These are phyloP conservation scores for Haemoproteus tartakovskyi DNA, from an alignment of 169 alveolate genomes.

Conservation along the genomic window DNA sequence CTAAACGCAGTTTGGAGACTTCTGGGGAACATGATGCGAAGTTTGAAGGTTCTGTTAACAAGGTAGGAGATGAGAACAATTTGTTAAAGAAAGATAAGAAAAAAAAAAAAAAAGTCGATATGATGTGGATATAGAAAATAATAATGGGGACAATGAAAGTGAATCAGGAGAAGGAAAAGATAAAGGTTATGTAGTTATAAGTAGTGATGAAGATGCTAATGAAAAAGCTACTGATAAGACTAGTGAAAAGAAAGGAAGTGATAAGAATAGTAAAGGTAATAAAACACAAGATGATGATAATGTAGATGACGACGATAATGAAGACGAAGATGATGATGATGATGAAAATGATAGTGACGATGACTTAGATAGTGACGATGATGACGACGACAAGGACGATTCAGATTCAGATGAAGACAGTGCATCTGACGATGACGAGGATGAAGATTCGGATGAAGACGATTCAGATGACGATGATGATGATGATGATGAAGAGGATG, in stretches of 20 bases:
- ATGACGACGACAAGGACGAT: constrained; percentile 47
- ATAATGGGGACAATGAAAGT: constrained; percentile 49
- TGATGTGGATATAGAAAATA: constrained; percentile 14
- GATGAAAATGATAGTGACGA: constrained; percentile 61
- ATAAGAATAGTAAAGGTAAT: constrained; percentile 8
- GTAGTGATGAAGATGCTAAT: constrained; percentile 27
- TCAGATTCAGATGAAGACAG: constrained; percentile 47
- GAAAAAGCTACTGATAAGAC: constrained; percentile 36
- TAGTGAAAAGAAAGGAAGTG: constrained; percentile 7
- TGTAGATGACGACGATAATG: constrained; percentile 48
- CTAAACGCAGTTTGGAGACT: no score
- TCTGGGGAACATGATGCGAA: no score
- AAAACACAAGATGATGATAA: constrained; percentile 41
- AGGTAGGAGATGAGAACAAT: constrained; percentile 14
- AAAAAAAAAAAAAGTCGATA: constrained; percentile 39
- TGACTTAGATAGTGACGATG: constrained; percentile 45
- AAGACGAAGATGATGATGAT: constrained; percentile 57
- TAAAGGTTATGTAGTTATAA: constrained; percentile 27
- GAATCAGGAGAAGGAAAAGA: constrained; percentile 42
- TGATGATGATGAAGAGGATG: constrained; percentile 24
- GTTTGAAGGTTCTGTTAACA: constrained; percentile 31
- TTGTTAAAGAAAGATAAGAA: constrained; percentile 20
- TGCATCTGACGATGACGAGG: constrained; percentile 34
- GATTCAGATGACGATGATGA: constrained; percentile 54
- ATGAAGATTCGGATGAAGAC: constrained; percentile 31